Percentiles rank a stretch among this genome's conserved stretches.
phyloP scores from a whole-genome alignment of 805 yeast genomes.

The Saccharomycodes ludwigii region DNA sequence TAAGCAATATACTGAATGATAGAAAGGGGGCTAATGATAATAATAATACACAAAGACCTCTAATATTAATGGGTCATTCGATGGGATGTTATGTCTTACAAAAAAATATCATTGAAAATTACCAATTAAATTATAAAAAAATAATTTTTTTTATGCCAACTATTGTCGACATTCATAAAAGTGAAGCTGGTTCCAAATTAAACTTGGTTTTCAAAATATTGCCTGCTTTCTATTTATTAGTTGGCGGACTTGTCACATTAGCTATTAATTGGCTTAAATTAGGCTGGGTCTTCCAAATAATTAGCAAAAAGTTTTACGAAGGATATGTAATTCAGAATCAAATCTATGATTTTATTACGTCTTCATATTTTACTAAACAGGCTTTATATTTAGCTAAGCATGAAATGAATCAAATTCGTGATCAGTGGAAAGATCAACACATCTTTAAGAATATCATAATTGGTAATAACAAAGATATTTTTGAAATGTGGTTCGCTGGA shows the following conservation, averaged over 20 bases:
- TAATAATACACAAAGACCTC: background rate
- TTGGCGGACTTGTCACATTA: background rate
- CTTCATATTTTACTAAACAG: background rate
- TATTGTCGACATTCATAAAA: slow-evolving; percentile 18
- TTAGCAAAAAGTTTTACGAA: too few species aligned
- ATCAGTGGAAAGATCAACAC: background rate
- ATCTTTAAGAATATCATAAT: background rate
- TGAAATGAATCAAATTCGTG: background rate
- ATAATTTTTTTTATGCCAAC: slow-evolving; percentile 47
- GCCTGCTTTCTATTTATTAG: background rate
- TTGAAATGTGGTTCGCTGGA: background rate
- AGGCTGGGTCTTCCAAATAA: too few species aligned
- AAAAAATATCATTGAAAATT: slow-evolving; percentile 10
- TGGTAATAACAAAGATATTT: background rate
- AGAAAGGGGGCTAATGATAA: background rate
- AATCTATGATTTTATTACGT: background rate
- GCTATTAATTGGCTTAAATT: too few species aligned
- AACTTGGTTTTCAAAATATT: background rate
- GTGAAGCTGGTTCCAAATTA: background rate
- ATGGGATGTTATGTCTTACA: slow-evolving; percentile 1
- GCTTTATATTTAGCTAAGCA: background rate
- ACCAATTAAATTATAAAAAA: slow-evolving; percentile 30
- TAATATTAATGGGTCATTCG: background rate
- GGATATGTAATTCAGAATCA: too few species aligned
- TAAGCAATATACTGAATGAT: too few species aligned